Evolutionary conservation across 2,329 filamentous ascomycete species (phyloP).

Genomic region (Whalleya microplaca): DNA sequence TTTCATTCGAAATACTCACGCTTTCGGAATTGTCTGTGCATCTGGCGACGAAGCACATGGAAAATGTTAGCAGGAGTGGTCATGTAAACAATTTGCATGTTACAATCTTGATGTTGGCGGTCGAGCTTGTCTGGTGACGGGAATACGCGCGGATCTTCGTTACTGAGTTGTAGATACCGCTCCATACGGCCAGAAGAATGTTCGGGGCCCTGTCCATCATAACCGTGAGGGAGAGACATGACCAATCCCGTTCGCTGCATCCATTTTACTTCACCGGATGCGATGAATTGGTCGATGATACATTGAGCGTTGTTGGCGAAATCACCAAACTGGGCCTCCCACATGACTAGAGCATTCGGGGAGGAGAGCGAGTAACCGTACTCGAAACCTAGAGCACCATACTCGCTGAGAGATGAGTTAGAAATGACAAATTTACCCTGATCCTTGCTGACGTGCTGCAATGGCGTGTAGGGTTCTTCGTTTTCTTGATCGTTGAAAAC

Average conservation of each 20-base stretch:
- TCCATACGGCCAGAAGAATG: constrained; percentile 98
- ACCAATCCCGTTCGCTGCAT: constrained; percentile 96
- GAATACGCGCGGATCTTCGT: constrained; percentile 95
- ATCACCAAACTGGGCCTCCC: constrained; percentile 99
- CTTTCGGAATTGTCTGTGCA: constrained; percentile 99
- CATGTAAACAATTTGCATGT: constrained; percentile 98
- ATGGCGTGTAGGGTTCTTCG: constrained; percentile 88
- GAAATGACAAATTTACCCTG: constrained; percentile 96
- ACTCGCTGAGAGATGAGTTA: constrained; percentile 83
- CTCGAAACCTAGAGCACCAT: constrained; percentile 86
- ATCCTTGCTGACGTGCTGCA: constrained; percentile 86
- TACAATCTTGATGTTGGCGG: constrained; percentile 98
- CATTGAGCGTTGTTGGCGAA: constrained; percentile 99
- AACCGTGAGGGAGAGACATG: constrained; percentile 95
- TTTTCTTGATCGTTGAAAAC: constrained; percentile 97
- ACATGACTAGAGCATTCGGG: constrained; percentile 96
- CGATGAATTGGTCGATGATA: constrained; percentile 98
- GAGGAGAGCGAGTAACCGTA: constrained; percentile 98
- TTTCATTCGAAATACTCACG: constrained; percentile 61
- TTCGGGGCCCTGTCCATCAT: constrained; percentile 97
- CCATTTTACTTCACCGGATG: constrained; percentile 98
- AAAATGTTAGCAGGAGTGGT: constrained; percentile 96
- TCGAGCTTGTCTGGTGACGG: constrained; percentile 86
- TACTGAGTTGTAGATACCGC: constrained; percentile 94
- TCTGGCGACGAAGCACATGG: constrained; percentile 94